Conservation (phyloP, 139 green algal genomes). For the Zygnema cylindricum region DNA sequence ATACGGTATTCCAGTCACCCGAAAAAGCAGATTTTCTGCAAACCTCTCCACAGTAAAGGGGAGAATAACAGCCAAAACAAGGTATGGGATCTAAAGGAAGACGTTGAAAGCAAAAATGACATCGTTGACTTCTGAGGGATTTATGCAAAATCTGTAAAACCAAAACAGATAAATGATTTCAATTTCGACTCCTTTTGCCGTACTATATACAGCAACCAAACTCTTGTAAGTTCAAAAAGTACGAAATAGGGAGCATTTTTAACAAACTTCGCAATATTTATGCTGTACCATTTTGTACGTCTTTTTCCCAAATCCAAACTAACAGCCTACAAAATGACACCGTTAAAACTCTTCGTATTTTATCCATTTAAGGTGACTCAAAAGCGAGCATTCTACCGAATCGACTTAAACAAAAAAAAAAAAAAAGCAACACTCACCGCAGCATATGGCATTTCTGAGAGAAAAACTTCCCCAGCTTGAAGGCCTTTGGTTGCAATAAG, state of each 20-base stretch:
- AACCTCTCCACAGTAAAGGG: background rate
- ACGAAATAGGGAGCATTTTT: too few relatives aligned
- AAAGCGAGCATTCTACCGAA: too few relatives aligned
- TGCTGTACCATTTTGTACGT: background rate
- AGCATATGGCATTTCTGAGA: constrained; percentile 16
- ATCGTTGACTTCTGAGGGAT: background rate
- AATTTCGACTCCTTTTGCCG: background rate
- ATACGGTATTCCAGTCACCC: background rate
- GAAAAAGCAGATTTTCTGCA: background rate
- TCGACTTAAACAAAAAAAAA: too few relatives aligned
- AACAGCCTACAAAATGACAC: background rate
- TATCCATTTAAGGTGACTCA: too few relatives aligned
- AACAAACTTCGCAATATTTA: background rate
- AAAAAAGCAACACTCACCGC: too few relatives aligned
- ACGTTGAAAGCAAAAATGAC: background rate
- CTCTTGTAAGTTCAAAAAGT: background rate
- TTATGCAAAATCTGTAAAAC: background rate
- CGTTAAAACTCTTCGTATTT: too few relatives aligned
- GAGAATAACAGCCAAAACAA: background rate
- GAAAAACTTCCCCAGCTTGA: background rate
- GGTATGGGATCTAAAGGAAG: background rate
- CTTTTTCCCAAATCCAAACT: background rate
- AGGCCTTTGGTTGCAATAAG: background rate
- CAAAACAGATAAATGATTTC: background rate
- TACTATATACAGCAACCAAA: background rate